Percentiles rank a stretch among this genome's conserved stretches.
Conservation (phyloP, 371 early-diverging fungal species). For the Umbelopsis sp. region DNA sequence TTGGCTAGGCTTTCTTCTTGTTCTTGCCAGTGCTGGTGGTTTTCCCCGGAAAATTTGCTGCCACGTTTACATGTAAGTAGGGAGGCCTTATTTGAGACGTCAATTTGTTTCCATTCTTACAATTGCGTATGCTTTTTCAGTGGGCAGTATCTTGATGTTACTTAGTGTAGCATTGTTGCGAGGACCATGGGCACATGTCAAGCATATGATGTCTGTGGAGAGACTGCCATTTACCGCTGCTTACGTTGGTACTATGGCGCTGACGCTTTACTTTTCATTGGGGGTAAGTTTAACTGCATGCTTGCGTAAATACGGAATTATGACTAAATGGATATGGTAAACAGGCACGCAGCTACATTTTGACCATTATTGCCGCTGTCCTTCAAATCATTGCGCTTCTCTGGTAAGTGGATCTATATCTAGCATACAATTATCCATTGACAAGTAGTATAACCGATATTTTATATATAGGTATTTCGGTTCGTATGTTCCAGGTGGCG, state of each 20-base stretch:
- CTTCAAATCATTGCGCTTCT: slow-evolving; percentile 64
- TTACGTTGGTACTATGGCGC: slow-evolving; percentile 63
- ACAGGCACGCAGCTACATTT: slow-evolving; percentile 49
- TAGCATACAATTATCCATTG: background rate
- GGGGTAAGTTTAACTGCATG: slow-evolving; percentile 43
- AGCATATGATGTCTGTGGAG: slow-evolving; percentile 62
- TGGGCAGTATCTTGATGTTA: slow-evolving; percentile 51
- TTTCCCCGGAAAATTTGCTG: slow-evolving; percentile 64
- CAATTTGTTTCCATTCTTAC: background rate
- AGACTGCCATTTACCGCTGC: slow-evolving; percentile 61
- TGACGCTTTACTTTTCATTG: slow-evolving; percentile 64
- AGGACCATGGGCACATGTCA: slow-evolving; percentile 65
- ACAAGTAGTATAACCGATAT: background rate
- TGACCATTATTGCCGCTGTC: slow-evolving; percentile 61
- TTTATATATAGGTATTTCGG: slow-evolving; percentile 44
- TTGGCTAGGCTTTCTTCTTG: slow-evolving; percentile 47
- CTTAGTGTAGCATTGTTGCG: slow-evolving; percentile 65
- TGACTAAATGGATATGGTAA: background rate
- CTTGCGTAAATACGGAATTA: background rate
- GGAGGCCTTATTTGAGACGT: background rate
- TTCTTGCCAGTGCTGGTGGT: slow-evolving; percentile 48
- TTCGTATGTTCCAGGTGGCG: slow-evolving; percentile 58
- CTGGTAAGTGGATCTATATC: slow-evolving; percentile 40
- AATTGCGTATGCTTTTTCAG: slow-evolving; percentile 21
- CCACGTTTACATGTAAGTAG: slow-evolving; percentile 61